A percentile compares a stretch with the other conserved stretches of the same genome.
Evolutionary conservation across 1,284 basidiomycete species (phyloP).

Genomic region (Trametes pubescens): DNA sequence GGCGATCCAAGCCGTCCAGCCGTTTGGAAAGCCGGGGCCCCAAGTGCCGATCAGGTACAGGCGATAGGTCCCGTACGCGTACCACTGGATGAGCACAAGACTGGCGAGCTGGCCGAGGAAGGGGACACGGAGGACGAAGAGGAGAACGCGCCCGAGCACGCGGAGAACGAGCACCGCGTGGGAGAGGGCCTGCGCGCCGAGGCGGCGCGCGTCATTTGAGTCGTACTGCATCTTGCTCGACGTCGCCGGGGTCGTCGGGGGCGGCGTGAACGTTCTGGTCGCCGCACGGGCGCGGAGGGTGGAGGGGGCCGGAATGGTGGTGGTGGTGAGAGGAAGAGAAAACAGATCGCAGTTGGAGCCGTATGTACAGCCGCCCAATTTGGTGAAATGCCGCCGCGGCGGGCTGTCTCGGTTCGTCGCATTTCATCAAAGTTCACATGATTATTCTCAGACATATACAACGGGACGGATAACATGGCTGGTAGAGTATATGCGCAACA

Average conservation of each 20-base stretch:
- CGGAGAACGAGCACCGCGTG: conserved; percentile 10
- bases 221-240: neutral
- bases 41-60: conserved; percentile 25
- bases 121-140: conserved; percentile 21
- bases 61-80: conserved; percentile 19
- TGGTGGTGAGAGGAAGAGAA: neutral
- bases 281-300: conserved; percentile 4
- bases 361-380: neutral
- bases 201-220: conserved; percentile 1
- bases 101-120: conserved; percentile 25
- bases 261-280: neutral
- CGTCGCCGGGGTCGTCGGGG: neutral
- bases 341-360: neutral
- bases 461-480: no score
- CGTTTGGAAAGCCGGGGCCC: conserved; percentile 33
- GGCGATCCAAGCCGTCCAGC: conserved; percentile 34
- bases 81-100: conserved; percentile 30
- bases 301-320: neutral
- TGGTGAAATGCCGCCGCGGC: no score
- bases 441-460: no score
- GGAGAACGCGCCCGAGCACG: conserved; percentile 8
- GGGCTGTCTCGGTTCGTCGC: no score
- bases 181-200: conserved; percentile 10
- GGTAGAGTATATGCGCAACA: no score
- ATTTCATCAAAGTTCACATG: no score